Base-by-base conservation (phyloP, 805 yeast genomes). In the Debaryomyces hansenii region DNA sequence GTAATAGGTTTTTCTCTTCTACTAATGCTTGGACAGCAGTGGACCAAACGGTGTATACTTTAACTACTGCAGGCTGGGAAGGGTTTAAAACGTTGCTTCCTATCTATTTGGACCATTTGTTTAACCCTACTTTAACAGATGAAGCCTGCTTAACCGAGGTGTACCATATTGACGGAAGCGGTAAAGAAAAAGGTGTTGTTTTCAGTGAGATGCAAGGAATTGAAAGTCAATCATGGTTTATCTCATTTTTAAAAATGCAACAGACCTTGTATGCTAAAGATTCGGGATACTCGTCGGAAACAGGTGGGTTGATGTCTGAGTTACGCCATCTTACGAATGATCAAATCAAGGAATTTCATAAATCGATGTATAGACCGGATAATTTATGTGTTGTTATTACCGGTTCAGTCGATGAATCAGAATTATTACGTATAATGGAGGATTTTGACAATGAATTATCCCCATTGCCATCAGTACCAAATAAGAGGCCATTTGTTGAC, bases 11-110 rank as follows among this genome's bases (percentile, higher is more conserved):
- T 51, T 87, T 85, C 66, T 86, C 96, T 1, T 76, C 82, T 4
- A 94, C 98, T 0, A 94, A 94, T 60, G 99, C 99, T 0, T 91
- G 97, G 97, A 94, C 99, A 0, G 90, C 86, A 0, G 89, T 94
- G 4, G 98, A 94, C 66, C 96, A 89, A 61, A 94, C 99, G 0
- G 97, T 90, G 1, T 94, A 94, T 57, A 90, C 97, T 2, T 72
- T 94, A 46, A 79, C 86, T 7, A 83, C 96, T 33, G 98, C 98
- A 0, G 98, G 98, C 8, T 91, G 97, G 96, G 89, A 88, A 46
- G 98, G 97, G 1, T 94, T 94, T 67, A 80, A 79, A 41, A 77
- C 83, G 50, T 69, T 94, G 24, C 75, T 94, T 27, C 98, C 99
- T 0, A 84, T 90, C 3, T 94, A 92, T 62, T 67, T 94, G 53